These are phyloP conservation scores for Penicillium pancosmium DNA, from an alignment of 495 filamentous ascomycete genomes.

Conservation along the genomic window DNA sequence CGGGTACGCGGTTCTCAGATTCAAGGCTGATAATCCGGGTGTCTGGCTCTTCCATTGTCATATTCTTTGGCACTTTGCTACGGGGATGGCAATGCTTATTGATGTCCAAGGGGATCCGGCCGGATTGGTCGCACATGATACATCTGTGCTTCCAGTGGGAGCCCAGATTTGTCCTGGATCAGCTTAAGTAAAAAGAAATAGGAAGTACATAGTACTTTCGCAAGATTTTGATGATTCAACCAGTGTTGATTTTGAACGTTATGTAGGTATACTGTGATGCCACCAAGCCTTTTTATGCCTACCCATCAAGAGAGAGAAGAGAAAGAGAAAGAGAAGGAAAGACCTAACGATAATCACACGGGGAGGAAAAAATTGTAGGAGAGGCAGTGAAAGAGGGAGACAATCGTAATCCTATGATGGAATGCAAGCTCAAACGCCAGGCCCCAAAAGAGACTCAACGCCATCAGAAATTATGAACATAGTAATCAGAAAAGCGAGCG, in stretches of 20 bases:
- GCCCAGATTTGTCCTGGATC: slow-evolving; percentile 1
- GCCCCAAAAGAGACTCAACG: neutral
- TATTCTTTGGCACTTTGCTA: slow-evolving; percentile 65
- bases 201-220: neutral
- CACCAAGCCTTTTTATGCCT: neutral
- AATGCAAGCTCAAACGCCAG: neutral
- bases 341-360: neutral
- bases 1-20: slow-evolving; percentile 64
- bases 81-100: slow-evolving; percentile 50
- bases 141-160: neutral
- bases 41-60: slow-evolving; percentile 64
- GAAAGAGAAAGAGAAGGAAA: neutral
- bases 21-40: slow-evolving; percentile 68
- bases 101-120: slow-evolving; percentile 30
- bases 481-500: neutral
- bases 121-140: slow-evolving; percentile 24
- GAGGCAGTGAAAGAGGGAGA: neutral
- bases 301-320: neutral
- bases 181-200: too few relatives aligned
- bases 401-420: neutral
- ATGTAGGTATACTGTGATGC: neutral
- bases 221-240: neutral
- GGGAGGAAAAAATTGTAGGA: neutral
- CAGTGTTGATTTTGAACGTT: neutral
- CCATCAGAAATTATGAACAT: neutral